A percentile compares a stretch with the other conserved stretches of the same genome.
Evolutionary conservation across 2,329 filamentous ascomycete genomes (phyloP).

Genomic region (Chalaropsis ovoidea): DNA sequence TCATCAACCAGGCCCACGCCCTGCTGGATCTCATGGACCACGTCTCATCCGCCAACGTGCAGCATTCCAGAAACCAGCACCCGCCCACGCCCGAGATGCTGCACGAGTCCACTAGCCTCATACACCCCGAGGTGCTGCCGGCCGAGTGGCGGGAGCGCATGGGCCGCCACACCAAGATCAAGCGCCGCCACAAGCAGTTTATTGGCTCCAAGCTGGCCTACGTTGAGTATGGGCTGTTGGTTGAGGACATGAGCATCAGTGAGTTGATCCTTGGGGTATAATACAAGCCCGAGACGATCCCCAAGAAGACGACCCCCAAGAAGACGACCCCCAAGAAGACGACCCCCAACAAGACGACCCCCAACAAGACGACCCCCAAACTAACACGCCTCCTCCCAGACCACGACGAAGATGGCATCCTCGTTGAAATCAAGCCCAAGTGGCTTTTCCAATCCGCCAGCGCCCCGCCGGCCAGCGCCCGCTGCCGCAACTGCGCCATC

Average conservation of each 20-base stretch:
- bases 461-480: conserved; percentile 50
- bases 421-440: conserved; percentile 75
- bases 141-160: conserved; percentile 10
- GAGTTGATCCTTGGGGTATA: too few relatives aligned
- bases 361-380: conserved; percentile 1
- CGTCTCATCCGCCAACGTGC: conserved; percentile 18
- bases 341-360: too few relatives aligned
- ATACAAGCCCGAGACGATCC: too few relatives aligned
- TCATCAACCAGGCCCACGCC: conserved; percentile 43
- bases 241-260: conserved; percentile 59
- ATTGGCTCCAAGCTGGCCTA: conserved; percentile 42
- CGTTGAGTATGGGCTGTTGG: conserved; percentile 52
- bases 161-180: conserved; percentile 1
- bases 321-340: too few relatives aligned
- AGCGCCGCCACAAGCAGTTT: conserved; percentile 37
- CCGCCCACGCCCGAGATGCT: conserved; percentile 21
- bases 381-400: conserved; percentile 27
- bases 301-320: too few relatives aligned
- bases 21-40: conserved; percentile 43
- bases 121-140: conserved; percentile 22
- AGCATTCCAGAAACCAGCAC: conserved; percentile 25
- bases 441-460: conserved; percentile 69
- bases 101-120: conserved; percentile 13
- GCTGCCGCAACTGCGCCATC: conserved; percentile 66
- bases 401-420: conserved; percentile 29